phyloP scores from a whole-genome alignment of 176 grass and related monocot genomes.

The Carex scoparia region DNA sequence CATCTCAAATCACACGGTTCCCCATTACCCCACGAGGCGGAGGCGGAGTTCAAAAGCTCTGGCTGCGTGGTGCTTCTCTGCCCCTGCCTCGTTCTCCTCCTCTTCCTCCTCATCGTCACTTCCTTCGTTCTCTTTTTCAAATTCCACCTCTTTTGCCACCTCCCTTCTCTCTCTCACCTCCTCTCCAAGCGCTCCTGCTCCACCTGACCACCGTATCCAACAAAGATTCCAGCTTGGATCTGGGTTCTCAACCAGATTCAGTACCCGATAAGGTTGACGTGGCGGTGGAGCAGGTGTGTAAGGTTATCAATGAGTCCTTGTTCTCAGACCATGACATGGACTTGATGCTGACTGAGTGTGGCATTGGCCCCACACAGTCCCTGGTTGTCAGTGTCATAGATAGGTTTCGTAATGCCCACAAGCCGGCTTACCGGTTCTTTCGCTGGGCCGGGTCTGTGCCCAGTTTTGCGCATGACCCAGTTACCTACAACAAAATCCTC shows the following conservation, averaged over 20 bases:
- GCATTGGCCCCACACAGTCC: conserved; percentile 32
- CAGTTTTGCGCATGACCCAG: conserved; percentile 32
- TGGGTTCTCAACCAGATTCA: conserved; percentile 15
- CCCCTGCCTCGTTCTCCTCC: no score
- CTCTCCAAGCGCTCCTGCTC: conserved; percentile 8
- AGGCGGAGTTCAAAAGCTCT: no score
- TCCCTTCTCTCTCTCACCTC: no score
- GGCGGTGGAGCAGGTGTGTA: conserved; percentile 43
- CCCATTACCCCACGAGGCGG: no score
- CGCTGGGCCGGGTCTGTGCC: conserved; percentile 34
- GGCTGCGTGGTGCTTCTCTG: no score
- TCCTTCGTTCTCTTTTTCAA: no score
- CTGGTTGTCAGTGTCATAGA: conserved; percentile 44
- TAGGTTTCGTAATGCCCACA: conserved; percentile 50
- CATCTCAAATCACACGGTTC: no score
- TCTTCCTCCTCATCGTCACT: no score
- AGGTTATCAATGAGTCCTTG: conserved; percentile 7
- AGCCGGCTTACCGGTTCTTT: conserved; percentile 51
- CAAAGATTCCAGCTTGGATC: neutral
- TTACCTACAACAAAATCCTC: neutral
- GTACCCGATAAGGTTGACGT: conserved; percentile 24
- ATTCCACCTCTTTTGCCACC: no score
- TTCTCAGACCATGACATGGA: conserved; percentile 29
- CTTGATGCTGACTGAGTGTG: conserved; percentile 30
- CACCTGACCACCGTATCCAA: conserved; percentile 24